These are phyloP conservation scores for Orbilia quercus DNA, from an alignment of 2,329 filamentous ascomycete genomes.

Conservation along the genomic window DNA sequence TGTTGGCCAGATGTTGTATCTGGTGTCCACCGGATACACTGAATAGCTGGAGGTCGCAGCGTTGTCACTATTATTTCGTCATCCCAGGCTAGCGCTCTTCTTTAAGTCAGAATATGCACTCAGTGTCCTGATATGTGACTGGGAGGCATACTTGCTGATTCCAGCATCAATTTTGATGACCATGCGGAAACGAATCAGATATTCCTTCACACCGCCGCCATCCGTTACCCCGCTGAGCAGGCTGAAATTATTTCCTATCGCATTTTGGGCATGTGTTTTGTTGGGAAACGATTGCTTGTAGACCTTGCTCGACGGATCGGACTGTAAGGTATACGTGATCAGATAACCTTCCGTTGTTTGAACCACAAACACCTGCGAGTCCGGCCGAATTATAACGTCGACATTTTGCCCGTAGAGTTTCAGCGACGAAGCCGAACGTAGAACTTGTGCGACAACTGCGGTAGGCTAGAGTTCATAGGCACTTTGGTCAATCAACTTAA, in stretches of 20 bases:
- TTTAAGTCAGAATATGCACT: slow-evolving; percentile 1
- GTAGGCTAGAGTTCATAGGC: slow-evolving; percentile 74
- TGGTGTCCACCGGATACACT: slow-evolving; percentile 94
- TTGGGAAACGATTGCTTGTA: slow-evolving; percentile 84
- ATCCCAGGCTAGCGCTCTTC: slow-evolving; percentile 85
- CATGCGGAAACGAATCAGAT: slow-evolving; percentile 93
- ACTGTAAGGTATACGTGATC: slow-evolving; percentile 92
- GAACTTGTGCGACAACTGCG: slow-evolving; percentile 84
- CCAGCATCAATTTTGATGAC: slow-evolving; percentile 98
- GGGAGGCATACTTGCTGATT: slow-evolving; percentile 67
- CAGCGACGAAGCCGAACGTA: slow-evolving; percentile 83
- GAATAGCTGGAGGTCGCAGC: slow-evolving; percentile 88
- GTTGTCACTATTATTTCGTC: slow-evolving; percentile 94
- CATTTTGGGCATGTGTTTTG: slow-evolving; percentile 69
- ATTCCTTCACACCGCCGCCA: slow-evolving; percentile 80
- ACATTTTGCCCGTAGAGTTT: slow-evolving; percentile 85
- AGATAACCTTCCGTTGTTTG: slow-evolving; percentile 87
- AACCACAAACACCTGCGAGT: slow-evolving; percentile 90
- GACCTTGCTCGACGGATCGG: slow-evolving; percentile 81
- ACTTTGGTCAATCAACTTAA: slow-evolving; percentile 58
- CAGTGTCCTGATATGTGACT: not conserved
- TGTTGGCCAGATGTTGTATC: slow-evolving; percentile 79
- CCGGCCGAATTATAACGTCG: slow-evolving; percentile 85
- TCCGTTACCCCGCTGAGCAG: slow-evolving; percentile 81
- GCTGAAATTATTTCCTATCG: slow-evolving; percentile 56